phyloP scores from a whole-genome alignment of 2,329 filamentous ascomycete genomes.

The Diaporthe amygdali region DNA sequence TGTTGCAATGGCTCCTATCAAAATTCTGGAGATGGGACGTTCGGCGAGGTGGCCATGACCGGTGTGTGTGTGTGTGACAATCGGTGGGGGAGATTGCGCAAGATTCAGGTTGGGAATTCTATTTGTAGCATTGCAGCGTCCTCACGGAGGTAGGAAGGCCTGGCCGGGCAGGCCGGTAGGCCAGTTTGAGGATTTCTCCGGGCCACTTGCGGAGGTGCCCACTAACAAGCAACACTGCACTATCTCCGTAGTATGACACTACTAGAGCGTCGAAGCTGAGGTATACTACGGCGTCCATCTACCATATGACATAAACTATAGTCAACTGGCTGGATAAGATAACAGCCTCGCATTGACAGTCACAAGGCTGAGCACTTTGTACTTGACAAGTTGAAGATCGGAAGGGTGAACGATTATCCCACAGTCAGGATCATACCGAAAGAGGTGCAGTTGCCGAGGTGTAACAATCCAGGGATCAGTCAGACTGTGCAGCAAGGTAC shows the following conservation, averaged over 20 bases:
- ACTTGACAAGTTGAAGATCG: no score
- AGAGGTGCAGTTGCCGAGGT: background rate
- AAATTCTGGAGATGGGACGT: background rate
- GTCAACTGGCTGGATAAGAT: no score
- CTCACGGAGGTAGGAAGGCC: background rate
- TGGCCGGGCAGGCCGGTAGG: background rate
- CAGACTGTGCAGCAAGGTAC: background rate
- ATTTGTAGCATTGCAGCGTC: background rate
- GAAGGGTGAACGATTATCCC: background rate
- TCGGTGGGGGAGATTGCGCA: background rate
- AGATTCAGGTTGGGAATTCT: background rate
- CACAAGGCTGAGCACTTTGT: no score
- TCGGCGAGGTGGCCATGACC: background rate
- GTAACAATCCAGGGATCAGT: conserved; percentile 11
- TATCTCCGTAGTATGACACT: no score
- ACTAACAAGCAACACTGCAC: background rate
- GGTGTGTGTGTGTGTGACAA: background rate
- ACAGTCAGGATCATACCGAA: background rate
- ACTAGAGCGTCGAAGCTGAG: no score
- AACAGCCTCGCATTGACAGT: no score
- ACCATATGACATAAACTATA: no score
- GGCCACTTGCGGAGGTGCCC: background rate
- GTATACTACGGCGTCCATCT: background rate
- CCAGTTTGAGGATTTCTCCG: background rate
- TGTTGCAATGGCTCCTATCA: background rate